Evolutionary conservation across 306 rosid genomes (phyloP).

Genomic region (Crotalaria pallida): DNA sequence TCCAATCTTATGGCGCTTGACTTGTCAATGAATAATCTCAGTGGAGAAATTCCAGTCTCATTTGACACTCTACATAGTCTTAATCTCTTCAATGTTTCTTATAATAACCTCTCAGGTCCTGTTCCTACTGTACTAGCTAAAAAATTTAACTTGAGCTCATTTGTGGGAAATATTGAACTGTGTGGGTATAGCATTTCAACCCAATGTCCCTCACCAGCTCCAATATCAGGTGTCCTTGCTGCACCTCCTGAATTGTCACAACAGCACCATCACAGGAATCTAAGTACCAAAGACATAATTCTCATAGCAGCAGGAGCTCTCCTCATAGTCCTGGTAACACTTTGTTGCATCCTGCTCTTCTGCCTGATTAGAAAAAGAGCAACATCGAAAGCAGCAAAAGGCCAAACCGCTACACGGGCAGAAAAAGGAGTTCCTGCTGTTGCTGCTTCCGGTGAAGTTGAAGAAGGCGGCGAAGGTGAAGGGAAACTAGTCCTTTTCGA

Average conservation of each 20-base stretch:
- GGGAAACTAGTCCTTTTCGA: conserved; percentile 76
- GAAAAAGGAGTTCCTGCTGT: conserved; percentile 50
- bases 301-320: conserved; percentile 67
- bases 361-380: conserved; percentile 50
- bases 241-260: conserved; percentile 29
- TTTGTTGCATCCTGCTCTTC: conserved; percentile 49
- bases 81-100: conserved; percentile 53
- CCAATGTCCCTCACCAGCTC: conserved; percentile 46
- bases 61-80: conserved; percentile 36
- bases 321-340: conserved; percentile 36
- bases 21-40: conserved; percentile 58
- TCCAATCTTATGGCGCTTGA: conserved; percentile 58
- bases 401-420: conserved; percentile 17
- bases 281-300: conserved; percentile 59
- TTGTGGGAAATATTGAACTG: conserved; percentile 55
- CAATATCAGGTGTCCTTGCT: conserved; percentile 34
- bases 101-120: conserved; percentile 65
- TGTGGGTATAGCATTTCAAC: conserved; percentile 60
- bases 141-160: conserved; percentile 64
- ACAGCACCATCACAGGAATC: conserved; percentile 33
- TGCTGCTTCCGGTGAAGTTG: conserved; percentile 41
- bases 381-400: conserved; percentile 32
- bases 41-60: conserved; percentile 57
- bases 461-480: conserved; percentile 54
- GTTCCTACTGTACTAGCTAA: conserved; percentile 47